Percentiles rank a stretch among this genome's conserved stretches.
phyloP scores from a whole-genome alignment of 129 eudicot species.

The Escallonia rubra region DNA sequence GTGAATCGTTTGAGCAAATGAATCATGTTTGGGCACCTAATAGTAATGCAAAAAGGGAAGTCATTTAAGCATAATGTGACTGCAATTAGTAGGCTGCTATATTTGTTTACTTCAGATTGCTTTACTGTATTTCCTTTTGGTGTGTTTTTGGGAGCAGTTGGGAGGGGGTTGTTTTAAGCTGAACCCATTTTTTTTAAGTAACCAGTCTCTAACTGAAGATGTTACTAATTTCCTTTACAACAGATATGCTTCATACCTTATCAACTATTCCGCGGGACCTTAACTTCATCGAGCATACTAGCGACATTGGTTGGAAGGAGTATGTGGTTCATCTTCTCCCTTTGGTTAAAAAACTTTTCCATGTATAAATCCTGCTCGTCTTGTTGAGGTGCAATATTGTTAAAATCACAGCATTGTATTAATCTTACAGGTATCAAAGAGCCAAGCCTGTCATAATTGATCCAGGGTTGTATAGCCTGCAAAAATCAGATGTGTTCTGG shows the following conservation, averaged over 20 bases:
- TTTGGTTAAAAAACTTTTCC: background rate
- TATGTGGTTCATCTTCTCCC: conserved; percentile 4
- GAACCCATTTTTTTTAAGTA: too few relatives aligned
- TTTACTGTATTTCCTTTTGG: background rate
- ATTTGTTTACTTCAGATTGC: too few relatives aligned
- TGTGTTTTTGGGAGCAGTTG: conserved; percentile 1
- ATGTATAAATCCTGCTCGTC: background rate
- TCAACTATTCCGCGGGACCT: conserved; percentile 21
- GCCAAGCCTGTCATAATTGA: conserved; percentile 83
- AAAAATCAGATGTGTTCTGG: conserved; percentile 71
- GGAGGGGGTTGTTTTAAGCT: too few relatives aligned
- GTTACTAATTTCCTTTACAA: too few relatives aligned
- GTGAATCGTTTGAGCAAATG: too few relatives aligned
- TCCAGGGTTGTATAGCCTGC: conserved; percentile 74
- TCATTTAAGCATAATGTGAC: too few relatives aligned
- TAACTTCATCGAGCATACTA: conserved; percentile 21
- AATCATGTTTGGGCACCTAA: too few relatives aligned
- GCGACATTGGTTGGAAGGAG: conserved; percentile 39
- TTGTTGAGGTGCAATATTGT: background rate
- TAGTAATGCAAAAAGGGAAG: too few relatives aligned
- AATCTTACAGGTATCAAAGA: conserved; percentile 48
- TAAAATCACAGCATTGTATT: too few relatives aligned
- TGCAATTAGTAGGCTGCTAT: too few relatives aligned
- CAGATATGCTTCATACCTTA: conserved; percentile 24
- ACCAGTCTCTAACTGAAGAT: too few relatives aligned